Conservation (phyloP, 352 stramenopile species). For the Phytophthora niederhauseri region DNA sequence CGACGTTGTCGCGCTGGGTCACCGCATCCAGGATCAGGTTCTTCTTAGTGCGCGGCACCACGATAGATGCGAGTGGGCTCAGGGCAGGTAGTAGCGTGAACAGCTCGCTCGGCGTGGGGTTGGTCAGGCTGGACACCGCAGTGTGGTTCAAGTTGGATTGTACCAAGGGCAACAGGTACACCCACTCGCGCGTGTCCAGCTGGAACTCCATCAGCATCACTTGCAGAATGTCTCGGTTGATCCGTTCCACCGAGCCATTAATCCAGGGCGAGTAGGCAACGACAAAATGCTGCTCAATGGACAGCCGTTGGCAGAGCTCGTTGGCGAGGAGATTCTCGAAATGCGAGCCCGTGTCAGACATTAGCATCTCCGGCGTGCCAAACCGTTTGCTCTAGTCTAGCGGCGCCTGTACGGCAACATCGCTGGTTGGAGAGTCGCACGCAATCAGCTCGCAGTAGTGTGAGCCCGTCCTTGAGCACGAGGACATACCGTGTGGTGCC, state of each 20-base stretch:
- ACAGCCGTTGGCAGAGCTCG: not conserved
- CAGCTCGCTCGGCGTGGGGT: not conserved
- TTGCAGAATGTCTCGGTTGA: constrained; percentile 3
- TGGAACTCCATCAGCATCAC: not conserved
- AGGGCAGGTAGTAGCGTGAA: not conserved
- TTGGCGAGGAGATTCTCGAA: constrained; percentile 7
- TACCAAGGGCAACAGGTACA: not conserved
- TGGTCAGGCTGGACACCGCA: not conserved
- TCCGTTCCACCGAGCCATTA: not conserved
- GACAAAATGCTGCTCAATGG: not conserved
- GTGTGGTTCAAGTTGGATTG: constrained; percentile 1
- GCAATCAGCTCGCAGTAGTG: not conserved
- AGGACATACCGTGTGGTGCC: not conserved
- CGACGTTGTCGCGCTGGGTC: not conserved
- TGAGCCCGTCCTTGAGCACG: not conserved
- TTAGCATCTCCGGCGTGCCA: not conserved
- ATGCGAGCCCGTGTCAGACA: not conserved
- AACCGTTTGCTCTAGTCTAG: constrained; percentile 9
- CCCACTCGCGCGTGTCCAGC: not conserved
- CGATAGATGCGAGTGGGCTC: not conserved
- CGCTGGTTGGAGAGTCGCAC: not conserved
- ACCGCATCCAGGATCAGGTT: not conserved
- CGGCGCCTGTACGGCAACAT: not conserved
- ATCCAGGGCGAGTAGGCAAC: constrained; percentile 8
- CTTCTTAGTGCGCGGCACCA: not conserved